Conservation (phyloP, 169 alveolate species). For the Theileria annulata region DNA sequence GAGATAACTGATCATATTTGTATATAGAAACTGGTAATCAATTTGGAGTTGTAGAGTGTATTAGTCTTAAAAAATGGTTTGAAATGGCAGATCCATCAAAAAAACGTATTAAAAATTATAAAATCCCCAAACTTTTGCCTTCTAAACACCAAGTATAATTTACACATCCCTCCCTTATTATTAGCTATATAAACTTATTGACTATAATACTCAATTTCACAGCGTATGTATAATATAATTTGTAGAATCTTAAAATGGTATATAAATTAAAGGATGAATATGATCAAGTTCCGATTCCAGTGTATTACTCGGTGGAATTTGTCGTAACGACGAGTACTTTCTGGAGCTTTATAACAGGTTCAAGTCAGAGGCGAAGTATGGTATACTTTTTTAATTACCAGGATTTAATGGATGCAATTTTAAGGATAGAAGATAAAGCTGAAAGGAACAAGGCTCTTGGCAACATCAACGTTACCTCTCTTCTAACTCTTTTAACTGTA, state of each 20-base stretch:
- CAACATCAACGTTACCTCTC: conserved; percentile 33
- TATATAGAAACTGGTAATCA: neutral
- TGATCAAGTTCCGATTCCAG: conserved; percentile 10
- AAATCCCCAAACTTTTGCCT: neutral
- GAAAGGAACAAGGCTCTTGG: conserved; percentile 29
- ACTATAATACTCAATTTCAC: neutral
- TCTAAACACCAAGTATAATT: neutral
- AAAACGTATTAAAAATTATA: neutral
- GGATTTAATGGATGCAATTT: conserved; percentile 22
- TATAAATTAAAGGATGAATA: neutral
- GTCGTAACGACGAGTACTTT: neutral
- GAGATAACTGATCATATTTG: neutral
- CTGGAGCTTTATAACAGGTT: neutral
- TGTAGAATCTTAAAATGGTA: neutral
- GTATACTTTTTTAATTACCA: conserved; percentile 41
- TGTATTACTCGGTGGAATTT: neutral
- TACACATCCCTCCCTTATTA: neutral
- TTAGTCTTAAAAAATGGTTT: conserved; percentile 35
- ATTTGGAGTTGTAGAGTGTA: conserved; percentile 12
- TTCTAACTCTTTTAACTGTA: conserved; percentile 40
- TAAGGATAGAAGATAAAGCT: neutral
- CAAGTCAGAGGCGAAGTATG: neutral
- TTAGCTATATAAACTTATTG: neutral
- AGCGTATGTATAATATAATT: neutral
- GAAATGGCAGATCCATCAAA: conserved; percentile 46